These are phyloP conservation scores for Lentinula lateritia DNA, from an alignment of 768 basidiomycete species.

Conservation along the genomic window DNA sequence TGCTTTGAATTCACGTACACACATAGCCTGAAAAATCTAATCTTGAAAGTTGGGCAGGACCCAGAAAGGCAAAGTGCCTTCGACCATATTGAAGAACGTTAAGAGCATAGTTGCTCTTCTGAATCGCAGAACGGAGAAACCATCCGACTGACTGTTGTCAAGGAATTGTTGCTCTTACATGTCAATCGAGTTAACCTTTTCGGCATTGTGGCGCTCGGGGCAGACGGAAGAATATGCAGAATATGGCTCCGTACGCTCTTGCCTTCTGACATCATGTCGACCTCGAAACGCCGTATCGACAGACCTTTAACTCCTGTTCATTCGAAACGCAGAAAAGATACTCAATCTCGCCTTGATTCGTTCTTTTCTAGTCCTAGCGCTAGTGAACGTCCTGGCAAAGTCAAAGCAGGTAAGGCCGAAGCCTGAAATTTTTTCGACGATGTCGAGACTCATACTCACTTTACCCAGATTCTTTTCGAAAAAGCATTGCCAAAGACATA, in stretches of 20 bases:
- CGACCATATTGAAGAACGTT: background rate
- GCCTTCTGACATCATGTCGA: slow-evolving; percentile 4
- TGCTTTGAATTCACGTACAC: background rate
- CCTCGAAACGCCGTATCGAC: slow-evolving; percentile 1
- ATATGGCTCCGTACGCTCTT: background rate
- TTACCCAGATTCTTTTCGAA: background rate
- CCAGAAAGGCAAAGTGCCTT: background rate
- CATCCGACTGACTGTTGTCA: background rate
- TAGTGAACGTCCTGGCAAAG: background rate
- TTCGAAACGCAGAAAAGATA: background rate
- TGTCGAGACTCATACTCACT: background rate
- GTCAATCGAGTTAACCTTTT: background rate
- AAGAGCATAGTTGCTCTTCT: background rate
- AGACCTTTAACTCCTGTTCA: background rate
- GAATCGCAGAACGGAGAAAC: background rate
- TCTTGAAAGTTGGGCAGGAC: no score
- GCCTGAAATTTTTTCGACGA: background rate
- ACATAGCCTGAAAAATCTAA: background rate
- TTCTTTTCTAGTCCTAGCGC: background rate
- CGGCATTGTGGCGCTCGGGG: slow-evolving; percentile 2
- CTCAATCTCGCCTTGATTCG: background rate
- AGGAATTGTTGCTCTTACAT: background rate
- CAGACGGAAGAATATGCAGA: background rate
- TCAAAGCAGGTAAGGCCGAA: background rate
- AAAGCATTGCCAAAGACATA: background rate